phyloP scores from a whole-genome alignment of 495 filamentous ascomycete species.

The Tetracladium setigerum region DNA sequence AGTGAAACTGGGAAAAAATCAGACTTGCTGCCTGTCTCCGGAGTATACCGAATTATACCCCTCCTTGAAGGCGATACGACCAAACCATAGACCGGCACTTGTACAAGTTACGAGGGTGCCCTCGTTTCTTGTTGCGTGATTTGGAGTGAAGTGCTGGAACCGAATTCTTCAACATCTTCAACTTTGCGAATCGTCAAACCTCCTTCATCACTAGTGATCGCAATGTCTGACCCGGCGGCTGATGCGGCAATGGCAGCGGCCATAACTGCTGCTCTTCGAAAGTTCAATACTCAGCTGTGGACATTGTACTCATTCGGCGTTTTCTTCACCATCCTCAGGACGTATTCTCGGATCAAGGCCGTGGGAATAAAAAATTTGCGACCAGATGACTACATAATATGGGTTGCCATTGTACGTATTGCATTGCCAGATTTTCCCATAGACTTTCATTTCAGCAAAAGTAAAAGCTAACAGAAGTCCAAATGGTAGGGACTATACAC shows the following conservation, averaged over 20 bases:
- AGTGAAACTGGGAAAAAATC: too few species aligned
- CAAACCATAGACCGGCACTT: too few species aligned
- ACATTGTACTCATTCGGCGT: conserved; percentile 37
- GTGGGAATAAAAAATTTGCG: conserved; percentile 28
- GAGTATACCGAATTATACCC: too few species aligned
- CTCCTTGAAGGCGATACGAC: too few species aligned
- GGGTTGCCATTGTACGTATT: conserved; percentile 31
- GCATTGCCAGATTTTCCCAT: too few species aligned
- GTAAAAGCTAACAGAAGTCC: not conserved
- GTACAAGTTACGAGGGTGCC: too few species aligned
- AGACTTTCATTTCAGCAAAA: too few species aligned
- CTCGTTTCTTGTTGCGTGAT: too few species aligned
- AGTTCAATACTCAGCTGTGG: conserved; percentile 36
- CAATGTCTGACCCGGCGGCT: conserved; percentile 10
- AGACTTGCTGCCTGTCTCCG: too few species aligned
- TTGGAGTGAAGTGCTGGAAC: too few species aligned
- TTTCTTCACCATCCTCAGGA: conserved; percentile 26
- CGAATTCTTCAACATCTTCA: too few species aligned
- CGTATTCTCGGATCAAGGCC: conserved; percentile 27
- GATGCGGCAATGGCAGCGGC: conserved; percentile 27
- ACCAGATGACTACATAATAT: conserved; percentile 33
- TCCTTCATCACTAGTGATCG: conserved; percentile 1
- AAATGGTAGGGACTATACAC: conserved; percentile 28
- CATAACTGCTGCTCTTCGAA: conserved; percentile 21
- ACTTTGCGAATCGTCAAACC: too few species aligned